A percentile compares a stretch with the other conserved stretches of the same genome.
These are phyloP conservation scores for Solanum habrochaites DNA, from an alignment of 257 asterid species.

Conservation along the genomic window DNA sequence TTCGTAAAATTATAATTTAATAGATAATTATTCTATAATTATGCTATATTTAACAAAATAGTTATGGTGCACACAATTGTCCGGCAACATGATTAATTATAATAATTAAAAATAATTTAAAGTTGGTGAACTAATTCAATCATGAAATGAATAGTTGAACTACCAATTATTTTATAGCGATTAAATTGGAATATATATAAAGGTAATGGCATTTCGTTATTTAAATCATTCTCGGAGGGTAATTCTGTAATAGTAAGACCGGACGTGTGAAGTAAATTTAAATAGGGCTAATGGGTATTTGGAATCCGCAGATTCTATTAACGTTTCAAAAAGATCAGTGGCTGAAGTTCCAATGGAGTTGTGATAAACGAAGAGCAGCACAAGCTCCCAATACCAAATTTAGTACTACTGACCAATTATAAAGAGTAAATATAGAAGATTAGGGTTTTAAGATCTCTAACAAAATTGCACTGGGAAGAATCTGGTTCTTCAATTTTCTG, in stretches of 20 bases:
- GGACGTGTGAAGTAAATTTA: not conserved
- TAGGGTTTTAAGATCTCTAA: not conserved
- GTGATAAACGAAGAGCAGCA: not conserved
- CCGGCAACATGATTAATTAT: not conserved
- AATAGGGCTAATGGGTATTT: not conserved
- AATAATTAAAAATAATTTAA: not conserved
- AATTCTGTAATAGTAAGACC: not conserved
- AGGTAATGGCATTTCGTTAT: not conserved
- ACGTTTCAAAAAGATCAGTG: not conserved
- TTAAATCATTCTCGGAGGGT: not conserved
- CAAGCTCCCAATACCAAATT: not conserved
- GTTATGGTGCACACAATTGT: not conserved
- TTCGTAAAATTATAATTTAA: not conserved
- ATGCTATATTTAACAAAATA: not conserved
- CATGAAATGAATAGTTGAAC: not conserved
- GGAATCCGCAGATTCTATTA: not conserved
- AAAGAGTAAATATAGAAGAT: not conserved
- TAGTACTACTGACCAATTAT: not conserved
- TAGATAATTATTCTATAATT: not conserved
- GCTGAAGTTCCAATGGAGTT: not conserved
- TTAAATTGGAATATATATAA: not conserved
- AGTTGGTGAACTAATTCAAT: not conserved
- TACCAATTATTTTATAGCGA: not conserved
- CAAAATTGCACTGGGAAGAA: not conserved
- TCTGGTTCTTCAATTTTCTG: not conserved